Base-by-base conservation (phyloP, 75 land plant genomes). In the Azolla pinnata region DNA sequence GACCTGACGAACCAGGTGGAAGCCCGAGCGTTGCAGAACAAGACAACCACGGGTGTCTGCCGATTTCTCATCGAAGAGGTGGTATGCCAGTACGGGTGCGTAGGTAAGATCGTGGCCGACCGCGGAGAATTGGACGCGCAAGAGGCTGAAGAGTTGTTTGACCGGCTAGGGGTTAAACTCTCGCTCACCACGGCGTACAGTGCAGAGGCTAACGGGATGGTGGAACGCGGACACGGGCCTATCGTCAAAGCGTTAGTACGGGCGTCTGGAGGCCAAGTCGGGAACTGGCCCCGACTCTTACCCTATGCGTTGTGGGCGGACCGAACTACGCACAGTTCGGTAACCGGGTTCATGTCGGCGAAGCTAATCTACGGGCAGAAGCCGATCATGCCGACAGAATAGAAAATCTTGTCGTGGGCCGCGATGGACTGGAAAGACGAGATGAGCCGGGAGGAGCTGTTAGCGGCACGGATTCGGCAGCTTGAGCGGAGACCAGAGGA, bases 1-100 rank as follows among this genome's bases (percentile, higher is more conserved):
- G 40, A 35, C 40, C 12, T 35, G 40, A 35, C 40, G 10, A 35
- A 35, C 40, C 40, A 35, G 12, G 40, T 35, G 5, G 40, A 35
- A 35, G 40, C 10, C 10, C 53, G 18, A 50, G 53, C 24, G 7
- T 50, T 50, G 53, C 8, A 24, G 17, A 24, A 4, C 4, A 50
- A 50, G 17, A 50, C 19, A 4, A 50, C 53, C 8, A 18, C 8
- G 17, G 24, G n/a, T 18, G 17, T 50, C 8, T 50, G 4, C 24
- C 4, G 53, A 8, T 50, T 50, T 50, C 19, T 50, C 53, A 4
- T 50, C 7, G 53, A 50, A 50, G 19, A 50, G 7, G 53, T 50
- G 8, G 18, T 50, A 18, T 50, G 53, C 17, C 19, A 24, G 4
- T 24, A 50, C 18, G 53, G 53, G 53, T 50, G 53, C 18, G 53